A percentile compares a stretch with the other conserved stretches of the same genome.
Conservation (phyloP, 768 basidiomycete species). For the Leucocoprinus birnbaumii region DNA sequence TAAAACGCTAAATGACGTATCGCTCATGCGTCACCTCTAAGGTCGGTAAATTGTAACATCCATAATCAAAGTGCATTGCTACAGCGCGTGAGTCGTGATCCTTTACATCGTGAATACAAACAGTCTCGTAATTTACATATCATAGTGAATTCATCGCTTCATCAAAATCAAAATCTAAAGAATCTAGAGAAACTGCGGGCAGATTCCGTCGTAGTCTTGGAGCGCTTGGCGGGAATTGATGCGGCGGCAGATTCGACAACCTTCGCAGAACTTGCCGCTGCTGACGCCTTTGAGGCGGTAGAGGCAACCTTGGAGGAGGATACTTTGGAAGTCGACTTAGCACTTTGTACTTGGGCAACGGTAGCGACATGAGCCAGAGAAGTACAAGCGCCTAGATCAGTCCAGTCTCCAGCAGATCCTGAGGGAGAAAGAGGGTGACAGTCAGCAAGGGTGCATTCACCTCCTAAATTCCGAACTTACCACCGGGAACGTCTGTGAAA, state of each 20-base stretch:
- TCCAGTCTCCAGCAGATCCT: constrained; percentile 33
- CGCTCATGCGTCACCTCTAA: too few relatives aligned
- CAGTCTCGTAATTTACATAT: too few relatives aligned
- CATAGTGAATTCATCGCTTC: not conserved
- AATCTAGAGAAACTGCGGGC: not conserved
- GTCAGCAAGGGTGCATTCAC: too few relatives aligned
- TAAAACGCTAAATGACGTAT: too few relatives aligned
- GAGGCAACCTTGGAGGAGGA: not conserved
- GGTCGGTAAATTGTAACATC: too few relatives aligned
- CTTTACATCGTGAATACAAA: too few relatives aligned
- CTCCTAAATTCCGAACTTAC: constrained; percentile 12
- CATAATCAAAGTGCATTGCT: too few relatives aligned
- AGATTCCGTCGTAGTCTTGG: too few relatives aligned
- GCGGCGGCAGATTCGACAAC: not conserved
- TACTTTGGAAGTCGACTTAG: not conserved
- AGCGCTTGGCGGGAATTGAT: not conserved
- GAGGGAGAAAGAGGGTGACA: not conserved
- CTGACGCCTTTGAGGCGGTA: not conserved
- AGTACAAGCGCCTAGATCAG: constrained; percentile 28
- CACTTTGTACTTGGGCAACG: not conserved
- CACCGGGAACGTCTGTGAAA: constrained; percentile 28
- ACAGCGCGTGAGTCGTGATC: too few relatives aligned
- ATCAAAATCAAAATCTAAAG: not conserved
- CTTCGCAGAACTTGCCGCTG: not conserved
- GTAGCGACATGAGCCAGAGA: not conserved